Evolutionary conservation across 1,284 basidiomycete genomes (phyloP), one percentile per base, ranked within the genome.

Genomic region (Boletus smithii): DNA sequence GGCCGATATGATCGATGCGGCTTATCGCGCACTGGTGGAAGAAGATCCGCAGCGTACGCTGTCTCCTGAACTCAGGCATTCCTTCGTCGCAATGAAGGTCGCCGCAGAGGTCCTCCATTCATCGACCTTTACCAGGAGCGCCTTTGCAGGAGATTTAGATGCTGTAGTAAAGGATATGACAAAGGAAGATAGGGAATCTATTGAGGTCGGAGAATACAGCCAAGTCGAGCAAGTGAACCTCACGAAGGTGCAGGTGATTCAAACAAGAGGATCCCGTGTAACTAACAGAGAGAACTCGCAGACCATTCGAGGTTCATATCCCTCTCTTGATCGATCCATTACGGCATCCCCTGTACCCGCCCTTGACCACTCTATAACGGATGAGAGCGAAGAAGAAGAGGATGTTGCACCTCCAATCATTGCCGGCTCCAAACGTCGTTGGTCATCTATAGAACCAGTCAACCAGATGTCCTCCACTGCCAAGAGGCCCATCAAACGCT

Each of bases 1-100:
- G 9, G 57, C 55, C 0, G 65, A 73, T 1, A 69, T 73, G 8
- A 43, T 73, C 1, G 66, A 69, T 4, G 74, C 71, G 1, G 77
- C 79, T 0, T 62, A 58, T 7, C 62, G 64, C 0, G 72, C 71
- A 4, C 66, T 75, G 23, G 55, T 69, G 7, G 46, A 68, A 18
- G 66, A 66, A 16, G 61, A 68, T 26, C 45, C 60, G 2, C 53
- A 49, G 1, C 48, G 52, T 1, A 36, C 43, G 0, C 44, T 74
- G 0, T 42, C 61, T 8, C 53, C 59, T 9, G 46, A 58, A 3
- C 33, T 74, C 2, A 53, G 56, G 0, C 53, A 66, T 2, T 61
- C 62, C 0, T 70, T 77, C n/a, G 32, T 65, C 2, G 31, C 53
- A 5, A 67, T 78, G 45, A 68, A 68, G 44, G 59, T 49, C 0